These are phyloP conservation scores for Allium cepa DNA, from an alignment of 106 monocot species.

Conservation along the genomic window DNA sequence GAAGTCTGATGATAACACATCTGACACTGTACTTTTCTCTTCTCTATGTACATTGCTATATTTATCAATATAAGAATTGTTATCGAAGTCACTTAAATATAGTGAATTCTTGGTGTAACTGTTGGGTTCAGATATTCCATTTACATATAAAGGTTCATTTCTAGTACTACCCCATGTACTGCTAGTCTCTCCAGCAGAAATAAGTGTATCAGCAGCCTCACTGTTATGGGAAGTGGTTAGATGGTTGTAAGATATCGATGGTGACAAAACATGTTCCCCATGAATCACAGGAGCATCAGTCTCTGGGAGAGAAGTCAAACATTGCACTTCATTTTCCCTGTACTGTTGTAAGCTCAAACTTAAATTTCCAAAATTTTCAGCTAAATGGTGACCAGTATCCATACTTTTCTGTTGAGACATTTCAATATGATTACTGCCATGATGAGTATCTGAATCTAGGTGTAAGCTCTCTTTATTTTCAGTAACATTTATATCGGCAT, in stretches of 20 bases:
- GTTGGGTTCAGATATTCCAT: conserved; percentile 10
- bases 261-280: conserved; percentile 1
- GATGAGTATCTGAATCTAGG: conserved; percentile 10
- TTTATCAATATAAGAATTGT: conserved; percentile 3
- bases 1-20: conserved; percentile 20
- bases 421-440: conserved; percentile 1
- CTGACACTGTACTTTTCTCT: conserved; percentile 13
- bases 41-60: conserved; percentile 7
- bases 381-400: not conserved
- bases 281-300: not conserved
- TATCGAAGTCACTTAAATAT: conserved; percentile 7
- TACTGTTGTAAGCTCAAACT: not conserved
- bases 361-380: conserved; percentile 7
- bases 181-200: conserved; percentile 3
- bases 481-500: conserved; percentile 5
- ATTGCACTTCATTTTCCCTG: conserved; percentile 9
- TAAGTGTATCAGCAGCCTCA: not conserved
- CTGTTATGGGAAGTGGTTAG: conserved; percentile 1
- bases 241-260: too few species aligned
- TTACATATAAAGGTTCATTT: conserved; percentile 9
- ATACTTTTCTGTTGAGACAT: conserved; percentile 6
- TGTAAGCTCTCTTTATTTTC: conserved; percentile 15
- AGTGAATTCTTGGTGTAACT: not conserved
- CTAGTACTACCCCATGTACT: too few species aligned
- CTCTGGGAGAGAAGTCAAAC: not conserved